Evolutionary conservation across 2,329 filamentous ascomycete species (phyloP).

Genomic region (Coniochaeta sp.): DNA sequence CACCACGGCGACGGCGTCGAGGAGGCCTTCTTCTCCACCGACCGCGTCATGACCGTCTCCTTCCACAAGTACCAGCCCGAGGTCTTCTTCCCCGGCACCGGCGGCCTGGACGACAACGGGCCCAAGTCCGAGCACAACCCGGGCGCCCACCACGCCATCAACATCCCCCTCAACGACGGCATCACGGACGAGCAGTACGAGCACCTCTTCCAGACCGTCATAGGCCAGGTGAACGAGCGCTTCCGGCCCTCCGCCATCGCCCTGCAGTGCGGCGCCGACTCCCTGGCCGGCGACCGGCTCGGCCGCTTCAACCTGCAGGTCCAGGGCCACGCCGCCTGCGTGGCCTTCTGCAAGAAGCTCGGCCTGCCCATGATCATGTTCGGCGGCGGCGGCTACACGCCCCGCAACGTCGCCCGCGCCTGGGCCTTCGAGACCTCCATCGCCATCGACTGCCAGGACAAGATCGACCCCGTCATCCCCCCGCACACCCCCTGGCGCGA

Average conservation of each 20-base stretch:
- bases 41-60: conserved; percentile 81
- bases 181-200: conserved; percentile 88
- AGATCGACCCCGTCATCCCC: conserved; percentile 67
- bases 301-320: conserved; percentile 97
- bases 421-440: conserved; percentile 97
- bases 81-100: conserved; percentile 84
- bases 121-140: conserved; percentile 76
- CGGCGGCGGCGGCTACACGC: conserved; percentile 92
- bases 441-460: conserved; percentile 66
- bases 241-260: conserved; percentile 91
- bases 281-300: conserved; percentile 83
- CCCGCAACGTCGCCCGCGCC: conserved; percentile 88
- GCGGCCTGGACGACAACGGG: conserved; percentile 78
- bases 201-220: conserved; percentile 73
- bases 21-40: conserved; percentile 76
- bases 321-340: conserved; percentile 85
- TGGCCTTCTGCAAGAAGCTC: conserved; percentile 78
- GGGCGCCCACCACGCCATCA: conserved; percentile 82
- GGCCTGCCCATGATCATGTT: conserved; percentile 80
- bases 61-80: conserved; percentile 92
- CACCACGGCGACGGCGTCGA: conserved; percentile 83
- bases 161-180: conserved; percentile 83
- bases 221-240: conserved; percentile 68
- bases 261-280: conserved; percentile 92
- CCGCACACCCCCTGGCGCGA: conserved; percentile 76